A percentile compares a stretch with the other conserved stretches of the same genome.
These are phyloP conservation scores for Camillea tinctor DNA, from an alignment of 2,329 filamentous ascomycete species.

Conservation along the genomic window DNA sequence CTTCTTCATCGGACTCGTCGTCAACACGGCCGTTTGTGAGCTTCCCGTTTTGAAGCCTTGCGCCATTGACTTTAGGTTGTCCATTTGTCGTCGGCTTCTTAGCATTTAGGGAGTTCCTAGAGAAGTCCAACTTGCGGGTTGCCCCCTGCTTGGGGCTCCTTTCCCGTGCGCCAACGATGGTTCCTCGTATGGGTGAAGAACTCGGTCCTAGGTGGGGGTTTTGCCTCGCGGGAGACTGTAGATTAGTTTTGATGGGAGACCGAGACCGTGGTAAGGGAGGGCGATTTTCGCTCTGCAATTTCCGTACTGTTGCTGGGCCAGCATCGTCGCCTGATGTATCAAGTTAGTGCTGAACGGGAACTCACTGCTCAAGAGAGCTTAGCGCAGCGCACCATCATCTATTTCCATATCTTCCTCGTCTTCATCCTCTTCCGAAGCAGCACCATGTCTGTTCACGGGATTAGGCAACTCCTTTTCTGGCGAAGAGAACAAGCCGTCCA, in stretches of 20 bases:
- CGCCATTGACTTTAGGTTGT: slow-evolving; percentile 26
- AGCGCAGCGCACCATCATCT: slow-evolving; percentile 40
- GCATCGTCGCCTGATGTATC: slow-evolving; percentile 46
- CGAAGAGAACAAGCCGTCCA: slow-evolving; percentile 87
- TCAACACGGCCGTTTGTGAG: slow-evolving; percentile 18
- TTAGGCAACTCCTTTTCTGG: slow-evolving; percentile 57
- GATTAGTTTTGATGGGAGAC: slow-evolving; percentile 64
- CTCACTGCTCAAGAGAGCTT: not conserved
- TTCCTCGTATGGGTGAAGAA: slow-evolving; percentile 49
- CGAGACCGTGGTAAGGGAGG: slow-evolving; percentile 46
- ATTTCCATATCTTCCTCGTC: slow-evolving; percentile 50
- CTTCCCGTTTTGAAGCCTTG: slow-evolving; percentile 21
- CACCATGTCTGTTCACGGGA: slow-evolving; percentile 19
- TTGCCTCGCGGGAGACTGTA: slow-evolving; percentile 60
- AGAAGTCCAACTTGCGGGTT: slow-evolving; percentile 56
- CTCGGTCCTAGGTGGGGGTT: slow-evolving; percentile 57
- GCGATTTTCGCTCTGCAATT: slow-evolving; percentile 47
- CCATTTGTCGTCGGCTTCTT: slow-evolving; percentile 21
- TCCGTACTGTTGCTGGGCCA: slow-evolving; percentile 53
- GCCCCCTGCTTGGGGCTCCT: slow-evolving; percentile 40
- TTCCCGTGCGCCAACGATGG: slow-evolving; percentile 31
- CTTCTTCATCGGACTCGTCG: slow-evolving; percentile 25
- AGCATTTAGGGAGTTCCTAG: slow-evolving; percentile 18
- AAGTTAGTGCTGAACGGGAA: slow-evolving; percentile 4
- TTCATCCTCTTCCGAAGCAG: slow-evolving; percentile 33